Evolutionary conservation across 305 asterid species (phyloP).

Genomic region (Rubia tinctorum): DNA sequence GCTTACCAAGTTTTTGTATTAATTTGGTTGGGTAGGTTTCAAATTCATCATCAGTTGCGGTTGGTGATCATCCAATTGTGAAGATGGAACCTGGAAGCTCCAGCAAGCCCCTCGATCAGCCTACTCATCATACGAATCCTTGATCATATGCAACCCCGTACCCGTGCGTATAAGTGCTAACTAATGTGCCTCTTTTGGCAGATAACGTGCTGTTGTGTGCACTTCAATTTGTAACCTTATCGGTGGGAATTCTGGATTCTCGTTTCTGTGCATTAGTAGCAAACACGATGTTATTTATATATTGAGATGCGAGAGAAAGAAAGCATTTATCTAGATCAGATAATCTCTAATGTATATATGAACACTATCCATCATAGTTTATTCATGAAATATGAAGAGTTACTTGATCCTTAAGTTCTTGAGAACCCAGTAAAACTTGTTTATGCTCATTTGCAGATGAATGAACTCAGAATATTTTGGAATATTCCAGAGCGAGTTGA

Average conservation of each 20-base stretch:
- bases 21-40: slow-evolving; percentile 26
- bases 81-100: slow-evolving; percentile 31
- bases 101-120: slow-evolving; percentile 33
- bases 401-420: no score
- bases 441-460: no score
- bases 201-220: background rate
- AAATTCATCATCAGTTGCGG: slow-evolving; percentile 23
- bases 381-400: no score
- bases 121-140: slow-evolving; percentile 18
- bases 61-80: slow-evolving; percentile 26
- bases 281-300: no score
- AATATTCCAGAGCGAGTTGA: no score
- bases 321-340: no score
- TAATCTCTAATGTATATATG: no score
- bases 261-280: background rate
- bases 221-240: background rate
- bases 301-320: no score
- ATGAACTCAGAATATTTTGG: no score
- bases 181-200: background rate
- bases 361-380: no score
- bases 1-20: background rate
- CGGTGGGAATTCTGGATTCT: background rate
- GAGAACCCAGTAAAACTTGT: no score
- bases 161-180: background rate
- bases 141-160: background rate